phyloP scores from a whole-genome alignment of 2,329 filamentous ascomycete genomes.

The Aspergillus transmontanensis region DNA sequence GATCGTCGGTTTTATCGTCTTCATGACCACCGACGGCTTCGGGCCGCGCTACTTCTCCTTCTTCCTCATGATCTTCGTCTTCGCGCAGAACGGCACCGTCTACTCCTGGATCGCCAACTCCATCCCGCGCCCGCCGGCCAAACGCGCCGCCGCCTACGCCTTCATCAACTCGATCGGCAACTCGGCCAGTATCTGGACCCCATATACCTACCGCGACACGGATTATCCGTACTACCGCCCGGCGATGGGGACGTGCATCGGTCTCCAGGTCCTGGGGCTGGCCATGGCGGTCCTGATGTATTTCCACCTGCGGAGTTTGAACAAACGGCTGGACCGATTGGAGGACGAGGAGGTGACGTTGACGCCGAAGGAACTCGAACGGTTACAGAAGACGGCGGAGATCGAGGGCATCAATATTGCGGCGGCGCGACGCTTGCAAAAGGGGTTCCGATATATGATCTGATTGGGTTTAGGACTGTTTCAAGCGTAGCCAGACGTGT shows the following conservation, averaged over 20 bases:
- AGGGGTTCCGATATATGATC: constrained; percentile 57
- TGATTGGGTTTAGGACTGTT: constrained; percentile 20
- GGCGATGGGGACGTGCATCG: constrained; percentile 48
- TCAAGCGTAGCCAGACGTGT: not conserved
- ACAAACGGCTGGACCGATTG: constrained; percentile 53
- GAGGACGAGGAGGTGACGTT: constrained; percentile 52
- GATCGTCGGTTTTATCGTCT: constrained; percentile 56
- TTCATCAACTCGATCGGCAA: constrained; percentile 60
- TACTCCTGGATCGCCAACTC: constrained; percentile 55
- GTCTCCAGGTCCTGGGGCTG: constrained; percentile 39
- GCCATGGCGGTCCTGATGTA: constrained; percentile 41
- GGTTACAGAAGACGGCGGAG: constrained; percentile 54
- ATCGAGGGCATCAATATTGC: constrained; percentile 54
- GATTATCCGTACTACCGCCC: constrained; percentile 45
- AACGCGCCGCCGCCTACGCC: constrained; percentile 57
- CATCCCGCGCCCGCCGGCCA: constrained; percentile 56
- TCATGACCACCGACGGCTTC: constrained; percentile 56
- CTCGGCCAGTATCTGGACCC: constrained; percentile 55
- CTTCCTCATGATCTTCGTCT: constrained; percentile 60
- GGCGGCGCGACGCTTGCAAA: constrained; percentile 54
- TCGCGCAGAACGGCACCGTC: constrained; percentile 55
- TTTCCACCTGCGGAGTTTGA: constrained; percentile 47
- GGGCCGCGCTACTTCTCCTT: constrained; percentile 59
- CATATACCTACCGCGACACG: constrained; percentile 49
- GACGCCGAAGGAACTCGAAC: constrained; percentile 50